A percentile compares a stretch with the other conserved stretches of the same genome.
phyloP scores from a whole-genome alignment of 805 yeast genomes.

The Kodamaea laetipori region DNA sequence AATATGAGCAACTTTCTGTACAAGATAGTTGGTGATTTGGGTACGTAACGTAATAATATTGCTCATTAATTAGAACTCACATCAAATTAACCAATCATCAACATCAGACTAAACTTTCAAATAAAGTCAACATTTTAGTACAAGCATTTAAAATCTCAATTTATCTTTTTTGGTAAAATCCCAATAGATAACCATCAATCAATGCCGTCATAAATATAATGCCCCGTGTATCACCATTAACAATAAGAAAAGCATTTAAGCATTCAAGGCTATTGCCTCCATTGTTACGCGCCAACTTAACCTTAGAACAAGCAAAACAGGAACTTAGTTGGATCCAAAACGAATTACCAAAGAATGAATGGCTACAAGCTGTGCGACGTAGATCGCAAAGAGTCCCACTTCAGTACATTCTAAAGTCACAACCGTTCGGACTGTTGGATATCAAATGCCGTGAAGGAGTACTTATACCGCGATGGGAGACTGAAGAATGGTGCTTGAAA shows the following conservation, averaged over 20 bases:
- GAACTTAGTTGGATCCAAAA: slow-evolving; percentile 66
- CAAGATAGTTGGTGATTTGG: too few species aligned
- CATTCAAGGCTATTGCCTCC: slow-evolving; percentile 33
- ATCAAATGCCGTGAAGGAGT: slow-evolving; percentile 65
- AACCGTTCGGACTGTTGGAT: slow-evolving; percentile 78
- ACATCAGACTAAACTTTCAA: too few species aligned
- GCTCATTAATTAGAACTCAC: too few species aligned
- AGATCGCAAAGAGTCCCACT: slow-evolving; percentile 65
- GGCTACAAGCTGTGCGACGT: slow-evolving; percentile 53
- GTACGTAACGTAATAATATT: too few species aligned
- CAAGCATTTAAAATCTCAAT: too few species aligned
- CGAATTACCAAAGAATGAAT: slow-evolving; percentile 52
- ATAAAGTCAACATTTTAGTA: too few species aligned
- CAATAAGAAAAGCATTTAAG: slow-evolving; percentile 29
- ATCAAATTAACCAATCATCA: too few species aligned
- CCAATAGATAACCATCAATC: too few species aligned
- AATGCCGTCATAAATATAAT: slow-evolving; percentile 17
- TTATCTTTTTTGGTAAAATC: too few species aligned
- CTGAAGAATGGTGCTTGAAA: slow-evolving; percentile 82
- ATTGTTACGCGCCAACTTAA: slow-evolving; percentile 33
- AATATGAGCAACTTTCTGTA: too few species aligned
- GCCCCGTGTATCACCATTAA: slow-evolving; percentile 35
- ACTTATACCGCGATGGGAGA: slow-evolving; percentile 90
- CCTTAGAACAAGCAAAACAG: slow-evolving; percentile 45
- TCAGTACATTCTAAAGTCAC: slow-evolving; percentile 82